Evolutionary conservation across 164 flowering plant species (phyloP), one percentile per base, ranked within the genome.

Genomic region (Stephania cephalantha): DNA sequence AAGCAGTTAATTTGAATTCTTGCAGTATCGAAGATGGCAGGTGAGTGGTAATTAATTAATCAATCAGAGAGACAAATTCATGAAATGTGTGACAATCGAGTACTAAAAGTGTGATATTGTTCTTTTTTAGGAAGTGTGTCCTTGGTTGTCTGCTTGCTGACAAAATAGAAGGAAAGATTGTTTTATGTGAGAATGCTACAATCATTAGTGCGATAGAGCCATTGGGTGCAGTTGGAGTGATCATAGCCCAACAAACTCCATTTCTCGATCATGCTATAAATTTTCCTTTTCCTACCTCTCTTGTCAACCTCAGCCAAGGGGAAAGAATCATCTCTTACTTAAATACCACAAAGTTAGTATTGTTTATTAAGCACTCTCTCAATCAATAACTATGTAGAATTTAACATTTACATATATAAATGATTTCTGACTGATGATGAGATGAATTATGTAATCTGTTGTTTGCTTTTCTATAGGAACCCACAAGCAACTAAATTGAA

Each of bases 401-500:
- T 35, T 35, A 35, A 35, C 42, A 35, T 35, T 35, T 35, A 2
- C 13, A 35, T 35, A 2, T 2, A 35, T 31, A 5, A n/a, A 8
- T 65, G 29, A 7, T 65, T n/a, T 8, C 22, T 1, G 20, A 65
- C 42, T 35, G 42, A 35, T 35, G 42, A 35, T 2, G 2, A 1
- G 29, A 13, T n/a, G 9, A n/a, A 13, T 4, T n/a, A n/a, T 65
- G 6, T 13, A 1, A 20, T 65, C 2, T 65, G 7, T 30, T 7
- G 18, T n/a, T 20, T n/a, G n/a, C 29, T 65, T n/a, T 6, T 17
- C 35, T 29, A 13, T 29, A n/a, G 12, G 42, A 35, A 42, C 13
- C 76, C 69, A 17, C 17, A 48, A 52, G 71, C n/a, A 29, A 80
- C 71, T 8, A 87, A 85, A 9, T 30, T 74, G 12, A 83, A 80